Base-by-base conservation (phyloP, 257 asterid species). In the Forsythia viridissima region DNA sequence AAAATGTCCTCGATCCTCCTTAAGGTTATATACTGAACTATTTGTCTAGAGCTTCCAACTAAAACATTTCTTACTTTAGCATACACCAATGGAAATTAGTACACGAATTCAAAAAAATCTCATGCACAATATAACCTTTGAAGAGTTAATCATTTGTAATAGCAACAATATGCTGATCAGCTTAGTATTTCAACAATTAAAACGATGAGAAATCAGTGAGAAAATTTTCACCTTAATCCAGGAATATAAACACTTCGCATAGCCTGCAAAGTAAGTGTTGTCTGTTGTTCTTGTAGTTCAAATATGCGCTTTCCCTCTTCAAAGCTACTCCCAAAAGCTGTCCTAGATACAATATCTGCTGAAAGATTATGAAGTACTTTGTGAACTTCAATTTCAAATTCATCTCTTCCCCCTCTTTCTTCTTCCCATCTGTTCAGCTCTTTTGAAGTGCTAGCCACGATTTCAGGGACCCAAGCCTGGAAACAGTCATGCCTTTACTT, bases 391-490 rank as follows among this genome's bases (percentile, higher is more conserved):
- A 84, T 69, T 83, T 90, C 97, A 3, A 88, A 77, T 55, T 91
- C 91, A 67, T 48, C 79, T 77, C 78, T 81, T 43, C 70, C 92
- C 63, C 65, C 82, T 82, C 81, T 76, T 74, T 70, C 74, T 66
- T 75, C 89, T 74, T 87, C 91, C 97, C 92, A 91, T 82, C 84
- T 87, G 74, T 39, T 70, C 69, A 91, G 63, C 80, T 78, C 76
- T 21, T 83, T 85, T 48, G 74, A 74, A 40, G 84, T 87, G 41
- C 89, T 89, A 70, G 82, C 84, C 34, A 80, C 87, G 39, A 91
- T 91, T 37, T 90, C 93, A 20, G 94, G 92, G 66, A 90, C 74
- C 97, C 94, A 91, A 63, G 80, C 90, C 92, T 90, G 83, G 55
- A 55, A 70, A 63, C 18, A 30, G 39, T 63, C 30, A 63, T 30